These are phyloP conservation scores for Vaccinium vitisidaea DNA, from an alignment of 148 eudicot species.

Conservation along the genomic window DNA sequence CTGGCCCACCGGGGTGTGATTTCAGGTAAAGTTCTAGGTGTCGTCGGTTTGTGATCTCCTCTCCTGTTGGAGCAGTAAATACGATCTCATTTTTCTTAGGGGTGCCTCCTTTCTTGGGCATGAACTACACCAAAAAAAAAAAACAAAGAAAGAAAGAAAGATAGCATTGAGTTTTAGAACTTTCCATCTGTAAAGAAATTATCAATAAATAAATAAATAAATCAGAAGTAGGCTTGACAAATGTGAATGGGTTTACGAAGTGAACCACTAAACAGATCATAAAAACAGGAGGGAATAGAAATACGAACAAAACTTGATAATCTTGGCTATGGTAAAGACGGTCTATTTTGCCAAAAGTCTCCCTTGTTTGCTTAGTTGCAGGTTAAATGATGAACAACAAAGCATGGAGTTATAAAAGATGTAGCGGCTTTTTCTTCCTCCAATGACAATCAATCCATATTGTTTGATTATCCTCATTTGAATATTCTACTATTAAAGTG, in stretches of 20 bases:
- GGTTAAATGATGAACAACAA: neutral
- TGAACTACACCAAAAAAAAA: conserved; percentile 43
- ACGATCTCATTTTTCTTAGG: conserved; percentile 73
- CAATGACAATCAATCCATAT: neutral
- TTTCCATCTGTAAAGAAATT: neutral
- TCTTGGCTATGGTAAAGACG: neutral
- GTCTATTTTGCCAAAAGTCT: neutral
- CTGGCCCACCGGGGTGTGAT: conserved; percentile 77
- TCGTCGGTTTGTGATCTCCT: conserved; percentile 67
- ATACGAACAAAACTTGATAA: neutral
- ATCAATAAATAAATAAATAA: neutral
- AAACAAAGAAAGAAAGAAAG: neutral
- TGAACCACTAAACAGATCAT: conserved; percentile 3
- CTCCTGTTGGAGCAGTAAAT: conserved; percentile 86
- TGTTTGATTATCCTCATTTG: neutral
- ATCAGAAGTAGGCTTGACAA: neutral
- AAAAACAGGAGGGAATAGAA: neutral
- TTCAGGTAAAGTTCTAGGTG: conserved; percentile 85
- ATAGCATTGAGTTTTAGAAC: neutral
- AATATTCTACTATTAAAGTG: neutral
- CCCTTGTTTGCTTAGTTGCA: neutral
- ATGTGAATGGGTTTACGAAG: neutral
- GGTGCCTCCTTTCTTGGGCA: conserved; percentile 72
- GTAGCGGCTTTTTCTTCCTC: neutral
- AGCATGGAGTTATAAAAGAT: neutral